These are phyloP conservation scores for Hordeum pubiflorum DNA, from an alignment of 202 grass and related monocot species.

Conservation along the genomic window DNA sequence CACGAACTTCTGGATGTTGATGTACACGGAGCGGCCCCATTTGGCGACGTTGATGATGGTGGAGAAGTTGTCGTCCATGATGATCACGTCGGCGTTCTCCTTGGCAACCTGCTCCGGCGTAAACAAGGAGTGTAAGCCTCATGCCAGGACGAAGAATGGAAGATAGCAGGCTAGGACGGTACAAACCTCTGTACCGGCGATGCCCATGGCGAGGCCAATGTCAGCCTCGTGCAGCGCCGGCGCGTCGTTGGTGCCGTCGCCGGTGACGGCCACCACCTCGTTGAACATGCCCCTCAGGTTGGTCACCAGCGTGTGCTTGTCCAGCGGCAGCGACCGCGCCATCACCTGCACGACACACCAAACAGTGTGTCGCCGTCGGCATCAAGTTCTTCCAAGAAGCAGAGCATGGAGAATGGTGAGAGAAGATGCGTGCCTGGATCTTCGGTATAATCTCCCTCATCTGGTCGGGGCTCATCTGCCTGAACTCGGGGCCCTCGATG, in stretches of 20 bases:
- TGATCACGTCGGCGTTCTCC: conserved; percentile 89
- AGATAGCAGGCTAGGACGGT: background rate
- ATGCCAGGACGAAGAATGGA: background rate
- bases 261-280: conserved; percentile 78
- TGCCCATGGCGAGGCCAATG: conserved; percentile 88
- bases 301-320: conserved; percentile 84
- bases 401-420: no score
- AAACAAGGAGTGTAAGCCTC: background rate
- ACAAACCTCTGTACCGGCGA: conserved; percentile 75
- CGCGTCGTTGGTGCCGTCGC: conserved; percentile 80
- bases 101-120: conserved; percentile 95
- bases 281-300: conserved; percentile 64
- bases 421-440: conserved; percentile 44
- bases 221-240: conserved; percentile 85
- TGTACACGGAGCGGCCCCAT: conserved; percentile 83
- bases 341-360: conserved; percentile 47
- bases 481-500: conserved; percentile 71
- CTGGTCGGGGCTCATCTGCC: conserved; percentile 49
- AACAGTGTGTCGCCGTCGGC: background rate
- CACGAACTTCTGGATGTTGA: conserved; percentile 93
- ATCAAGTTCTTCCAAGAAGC: background rate
- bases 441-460: conserved; percentile 78
- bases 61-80: conserved; percentile 92
- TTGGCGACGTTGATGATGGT: conserved; percentile 78
- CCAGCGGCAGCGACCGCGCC: conserved; percentile 73